These are phyloP conservation scores for Monilinia fructigena DNA, from an alignment of 2,329 filamentous ascomycete species.

Conservation along the genomic window DNA sequence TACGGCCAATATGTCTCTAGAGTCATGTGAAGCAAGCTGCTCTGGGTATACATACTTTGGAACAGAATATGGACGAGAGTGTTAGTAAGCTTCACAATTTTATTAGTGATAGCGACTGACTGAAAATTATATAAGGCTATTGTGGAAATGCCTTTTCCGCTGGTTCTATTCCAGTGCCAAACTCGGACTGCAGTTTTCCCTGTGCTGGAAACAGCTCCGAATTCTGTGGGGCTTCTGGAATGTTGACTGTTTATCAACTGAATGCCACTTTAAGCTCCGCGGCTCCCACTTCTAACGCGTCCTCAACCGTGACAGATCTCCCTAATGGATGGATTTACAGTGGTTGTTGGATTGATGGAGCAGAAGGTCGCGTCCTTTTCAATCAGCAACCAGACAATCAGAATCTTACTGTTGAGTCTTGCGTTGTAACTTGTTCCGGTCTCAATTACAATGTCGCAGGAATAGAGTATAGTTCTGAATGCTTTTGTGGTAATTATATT, in stretches of 20 bases:
- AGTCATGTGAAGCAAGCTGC: slow-evolving; percentile 33
- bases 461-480: slow-evolving; percentile 29
- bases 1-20: slow-evolving; percentile 37
- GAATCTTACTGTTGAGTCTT: slow-evolving; percentile 38
- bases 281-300: slow-evolving; percentile 3
- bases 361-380: slow-evolving; percentile 28
- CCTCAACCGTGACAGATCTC: slow-evolving; percentile 22
- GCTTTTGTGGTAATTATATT: slow-evolving; percentile 37
- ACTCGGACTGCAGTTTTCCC: slow-evolving; percentile 33
- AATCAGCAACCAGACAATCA: slow-evolving; percentile 28
- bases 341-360: slow-evolving; percentile 33
- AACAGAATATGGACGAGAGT: slow-evolving; percentile 37
- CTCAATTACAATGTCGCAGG: slow-evolving; percentile 31
- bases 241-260: slow-evolving; percentile 33
- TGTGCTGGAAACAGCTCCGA: slow-evolving; percentile 39
- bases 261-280: slow-evolving; percentile 18
- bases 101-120: neutral
- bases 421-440: slow-evolving; percentile 35
- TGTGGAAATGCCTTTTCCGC: slow-evolving; percentile 33
- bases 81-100: slow-evolving; percentile 22
- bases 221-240: slow-evolving; percentile 40
- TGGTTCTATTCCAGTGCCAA: slow-evolving; percentile 29
- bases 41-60: slow-evolving; percentile 36
- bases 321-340: slow-evolving; percentile 32
- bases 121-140: slow-evolving; percentile 26